phyloP scores from a whole-genome alignment of 257 asterid genomes.

The Asclepias syriaca region DNA sequence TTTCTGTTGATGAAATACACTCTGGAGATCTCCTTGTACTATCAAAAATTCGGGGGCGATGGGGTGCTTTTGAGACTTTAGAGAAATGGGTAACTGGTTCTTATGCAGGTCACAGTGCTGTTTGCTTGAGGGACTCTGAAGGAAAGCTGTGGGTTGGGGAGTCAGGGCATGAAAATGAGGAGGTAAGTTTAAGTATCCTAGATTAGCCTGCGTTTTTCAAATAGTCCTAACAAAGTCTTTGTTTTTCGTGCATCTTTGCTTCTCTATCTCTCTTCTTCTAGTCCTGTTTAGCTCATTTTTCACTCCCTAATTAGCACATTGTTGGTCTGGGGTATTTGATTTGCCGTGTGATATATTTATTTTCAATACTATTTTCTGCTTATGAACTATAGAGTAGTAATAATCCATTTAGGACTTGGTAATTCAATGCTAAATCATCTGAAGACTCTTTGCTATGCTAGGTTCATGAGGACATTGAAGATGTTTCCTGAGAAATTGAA shows the following conservation, averaged over 20 bases:
- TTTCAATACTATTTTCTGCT: background rate
- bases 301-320: no score
- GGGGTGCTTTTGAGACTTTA: conserved; percentile 90
- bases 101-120: conserved; percentile 86
- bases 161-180: conserved; percentile 74
- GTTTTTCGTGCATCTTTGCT: background rate
- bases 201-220: background rate
- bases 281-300: background rate
- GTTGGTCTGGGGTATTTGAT: background rate
- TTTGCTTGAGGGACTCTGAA: conserved; percentile 69
- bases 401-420: background rate
- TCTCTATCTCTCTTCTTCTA: background rate
- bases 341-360: background rate
- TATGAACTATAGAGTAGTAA: background rate
- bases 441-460: background rate
- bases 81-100: conserved; percentile 93
- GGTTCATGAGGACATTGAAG: background rate
- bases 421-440: background rate
- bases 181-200: conserved; percentile 37
- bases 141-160: conserved; percentile 92
- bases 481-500: background rate
- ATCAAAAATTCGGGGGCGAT: conserved; percentile 79
- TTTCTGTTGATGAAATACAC: conserved; percentile 57
- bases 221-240: background rate
- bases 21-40: conserved; percentile 81